phyloP scores from a whole-genome alignment of 768 basidiomycete genomes.

The Leccinum obscurum region DNA sequence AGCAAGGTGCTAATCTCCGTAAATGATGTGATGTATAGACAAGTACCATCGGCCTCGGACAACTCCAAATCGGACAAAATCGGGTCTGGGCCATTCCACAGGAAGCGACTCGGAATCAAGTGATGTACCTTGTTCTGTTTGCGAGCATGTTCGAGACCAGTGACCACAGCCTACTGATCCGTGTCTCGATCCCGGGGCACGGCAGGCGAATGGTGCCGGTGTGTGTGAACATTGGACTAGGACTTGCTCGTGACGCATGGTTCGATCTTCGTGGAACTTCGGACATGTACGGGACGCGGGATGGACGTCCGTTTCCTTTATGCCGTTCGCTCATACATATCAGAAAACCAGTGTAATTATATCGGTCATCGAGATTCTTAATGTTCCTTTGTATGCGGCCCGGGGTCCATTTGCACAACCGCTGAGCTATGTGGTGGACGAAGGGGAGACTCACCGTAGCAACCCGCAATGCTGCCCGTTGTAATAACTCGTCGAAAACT shows the following conservation, averaged over 20 bases:
- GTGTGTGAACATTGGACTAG: background rate
- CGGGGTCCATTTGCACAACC: background rate
- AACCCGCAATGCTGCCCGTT: background rate
- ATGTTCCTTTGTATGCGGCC: background rate
- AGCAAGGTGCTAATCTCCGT: background rate
- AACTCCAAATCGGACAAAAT: background rate
- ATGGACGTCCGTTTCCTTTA: background rate
- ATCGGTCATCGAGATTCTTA: background rate
- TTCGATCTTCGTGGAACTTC: background rate
- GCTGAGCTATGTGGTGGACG: too few relatives aligned
- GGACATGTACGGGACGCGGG: background rate
- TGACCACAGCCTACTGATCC: background rate
- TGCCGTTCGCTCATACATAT: background rate
- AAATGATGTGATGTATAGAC: background rate
- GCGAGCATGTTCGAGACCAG: background rate
- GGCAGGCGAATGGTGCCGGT: background rate
- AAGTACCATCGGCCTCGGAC: background rate
- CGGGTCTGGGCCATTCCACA: conserved; percentile 7
- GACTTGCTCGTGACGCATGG: background rate
- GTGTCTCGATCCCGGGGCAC: background rate
- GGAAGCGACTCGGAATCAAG: conserved; percentile 9
- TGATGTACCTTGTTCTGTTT: conserved; percentile 7
- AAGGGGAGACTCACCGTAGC: too few relatives aligned
- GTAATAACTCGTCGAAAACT: background rate
- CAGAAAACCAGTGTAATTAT: background rate